Evolutionary conservation across 768 basidiomycete genomes (phyloP).

Genomic region (Suillus hirtellus): DNA sequence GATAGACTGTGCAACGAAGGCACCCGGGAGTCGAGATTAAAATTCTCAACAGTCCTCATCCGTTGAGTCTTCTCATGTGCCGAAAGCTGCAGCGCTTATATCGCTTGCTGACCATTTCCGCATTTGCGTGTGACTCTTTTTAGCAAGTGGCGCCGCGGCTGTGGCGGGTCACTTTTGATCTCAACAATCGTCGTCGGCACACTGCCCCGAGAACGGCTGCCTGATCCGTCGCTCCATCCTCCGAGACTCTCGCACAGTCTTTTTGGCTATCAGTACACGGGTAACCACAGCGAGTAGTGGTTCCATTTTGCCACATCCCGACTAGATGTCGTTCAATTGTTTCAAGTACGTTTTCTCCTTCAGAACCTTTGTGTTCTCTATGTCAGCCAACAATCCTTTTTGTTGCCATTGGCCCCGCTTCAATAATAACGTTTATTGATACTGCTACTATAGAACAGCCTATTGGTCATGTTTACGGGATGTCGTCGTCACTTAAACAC

Average conservation of each 20-base stretch:
- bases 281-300: background rate
- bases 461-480: slow-evolving; percentile 1
- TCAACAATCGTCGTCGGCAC: slow-evolving; percentile 8
- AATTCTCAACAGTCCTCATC: background rate
- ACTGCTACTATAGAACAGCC: background rate
- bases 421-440: background rate
- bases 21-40: background rate
- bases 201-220: slow-evolving; percentile 8
- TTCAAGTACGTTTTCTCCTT: background rate
- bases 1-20: background rate
- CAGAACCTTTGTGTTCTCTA: background rate
- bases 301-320: background rate
- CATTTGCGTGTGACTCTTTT: slow-evolving; percentile 6
- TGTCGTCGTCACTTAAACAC: background rate
- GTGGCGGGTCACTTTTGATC: slow-evolving; percentile 1
- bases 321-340: background rate
- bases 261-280: background rate
- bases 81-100: background rate
- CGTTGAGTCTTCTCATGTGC: background rate
- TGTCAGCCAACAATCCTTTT: background rate
- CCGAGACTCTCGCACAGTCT: slow-evolving; percentile 9
- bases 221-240: slow-evolving; percentile 10
- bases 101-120: background rate
- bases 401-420: background rate
- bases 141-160: slow-evolving; percentile 9